Percentiles rank a stretch among this genome's conserved stretches.
phyloP scores from a whole-genome alignment of 2,329 filamentous ascomycete genomes.

The Elsinoe necatrix region DNA sequence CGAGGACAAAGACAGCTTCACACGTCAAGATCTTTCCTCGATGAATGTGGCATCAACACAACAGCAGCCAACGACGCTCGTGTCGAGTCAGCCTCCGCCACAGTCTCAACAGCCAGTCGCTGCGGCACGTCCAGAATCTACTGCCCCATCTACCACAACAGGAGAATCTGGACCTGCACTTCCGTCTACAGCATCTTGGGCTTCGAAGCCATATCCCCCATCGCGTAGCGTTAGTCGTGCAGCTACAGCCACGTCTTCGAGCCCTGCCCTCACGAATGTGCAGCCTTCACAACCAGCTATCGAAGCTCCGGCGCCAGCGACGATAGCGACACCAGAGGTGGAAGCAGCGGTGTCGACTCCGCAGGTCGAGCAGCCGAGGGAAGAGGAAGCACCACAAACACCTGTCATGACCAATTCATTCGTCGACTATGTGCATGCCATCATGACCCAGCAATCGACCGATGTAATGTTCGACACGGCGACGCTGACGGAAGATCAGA shows the following conservation, averaged over 20 bases:
- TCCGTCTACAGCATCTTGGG: slow-evolving; percentile 91
- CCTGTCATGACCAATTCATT: background rate
- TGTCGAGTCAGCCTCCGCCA: slow-evolving; percentile 39
- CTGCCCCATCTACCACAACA: slow-evolving; percentile 22
- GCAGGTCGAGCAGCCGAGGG: slow-evolving; percentile 15
- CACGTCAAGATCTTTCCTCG: slow-evolving; percentile 84
- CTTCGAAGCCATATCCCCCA: slow-evolving; percentile 57
- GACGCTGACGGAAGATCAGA: slow-evolving; percentile 38
- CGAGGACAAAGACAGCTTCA: slow-evolving; percentile 97
- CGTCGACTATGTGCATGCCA: background rate
- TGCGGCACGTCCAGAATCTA: slow-evolving; percentile 44
- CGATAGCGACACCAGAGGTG: background rate
- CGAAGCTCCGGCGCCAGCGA: background rate
- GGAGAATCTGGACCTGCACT: slow-evolving; percentile 68
- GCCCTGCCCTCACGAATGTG: slow-evolving; percentile 54
- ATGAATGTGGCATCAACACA: slow-evolving; percentile 84
- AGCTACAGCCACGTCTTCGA: slow-evolving; percentile 72
- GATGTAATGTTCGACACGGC: slow-evolving; percentile 42
- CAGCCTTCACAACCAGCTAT: slow-evolving; percentile 16
- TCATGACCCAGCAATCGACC: background rate
- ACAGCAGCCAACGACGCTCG: slow-evolving; percentile 43
- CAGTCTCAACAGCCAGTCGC: slow-evolving; percentile 45
- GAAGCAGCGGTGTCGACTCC: slow-evolving; percentile 13
- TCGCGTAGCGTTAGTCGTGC: slow-evolving; percentile 67
- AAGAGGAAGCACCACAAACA: slow-evolving; percentile 17